Evolutionary conservation across 1,284 basidiomycete species (phyloP).

Genomic region (Ceratobasidium sp.): DNA sequence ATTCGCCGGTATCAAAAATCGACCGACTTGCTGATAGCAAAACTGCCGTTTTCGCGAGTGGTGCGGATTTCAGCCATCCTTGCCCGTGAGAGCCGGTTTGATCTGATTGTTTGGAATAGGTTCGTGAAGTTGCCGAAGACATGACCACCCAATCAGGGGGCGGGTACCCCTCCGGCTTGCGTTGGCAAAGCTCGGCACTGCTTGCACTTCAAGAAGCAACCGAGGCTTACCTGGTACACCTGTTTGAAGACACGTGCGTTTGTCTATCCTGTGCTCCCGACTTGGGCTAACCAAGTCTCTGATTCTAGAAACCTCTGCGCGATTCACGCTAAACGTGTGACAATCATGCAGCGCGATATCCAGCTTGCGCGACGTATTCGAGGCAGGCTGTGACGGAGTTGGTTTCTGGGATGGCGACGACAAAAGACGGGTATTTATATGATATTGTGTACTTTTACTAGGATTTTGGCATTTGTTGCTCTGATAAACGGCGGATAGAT

Average conservation of each 20-base stretch:
- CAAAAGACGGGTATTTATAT: conserved; percentile 13
- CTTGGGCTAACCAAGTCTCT: conserved; percentile 14
- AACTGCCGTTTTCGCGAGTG: conserved; percentile 89
- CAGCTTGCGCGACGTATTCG: conserved; percentile 94
- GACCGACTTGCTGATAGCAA: conserved; percentile 85
- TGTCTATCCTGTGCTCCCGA: conserved; percentile 24
- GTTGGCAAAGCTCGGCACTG: conserved; percentile 93
- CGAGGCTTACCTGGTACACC: conserved; percentile 90
- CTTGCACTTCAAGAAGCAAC: conserved; percentile 93
- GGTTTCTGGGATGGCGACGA: conserved; percentile 57
- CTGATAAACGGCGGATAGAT: background rate
- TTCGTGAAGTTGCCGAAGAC: conserved; percentile 88
- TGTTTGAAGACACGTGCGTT: conserved; percentile 95
- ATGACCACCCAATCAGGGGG: conserved; percentile 78
- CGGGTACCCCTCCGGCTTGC: conserved; percentile 63
- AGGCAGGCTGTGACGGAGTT: conserved; percentile 57
- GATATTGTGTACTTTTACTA: conserved; percentile 23
- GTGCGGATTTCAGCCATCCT: conserved; percentile 57
- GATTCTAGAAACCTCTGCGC: conserved; percentile 84
- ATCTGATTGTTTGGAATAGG: conserved; percentile 56
- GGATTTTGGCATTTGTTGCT: conserved; percentile 12
- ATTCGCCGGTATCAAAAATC: conserved; percentile 93
- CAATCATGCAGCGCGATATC: conserved; percentile 97
- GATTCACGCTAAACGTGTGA: conserved; percentile 98
- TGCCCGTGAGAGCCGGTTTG: conserved; percentile 30